A percentile compares a stretch with the other conserved stretches of the same genome.
These are phyloP conservation scores for Lachancea nothofagi DNA, from an alignment of 805 yeast species.

Conservation along the genomic window DNA sequence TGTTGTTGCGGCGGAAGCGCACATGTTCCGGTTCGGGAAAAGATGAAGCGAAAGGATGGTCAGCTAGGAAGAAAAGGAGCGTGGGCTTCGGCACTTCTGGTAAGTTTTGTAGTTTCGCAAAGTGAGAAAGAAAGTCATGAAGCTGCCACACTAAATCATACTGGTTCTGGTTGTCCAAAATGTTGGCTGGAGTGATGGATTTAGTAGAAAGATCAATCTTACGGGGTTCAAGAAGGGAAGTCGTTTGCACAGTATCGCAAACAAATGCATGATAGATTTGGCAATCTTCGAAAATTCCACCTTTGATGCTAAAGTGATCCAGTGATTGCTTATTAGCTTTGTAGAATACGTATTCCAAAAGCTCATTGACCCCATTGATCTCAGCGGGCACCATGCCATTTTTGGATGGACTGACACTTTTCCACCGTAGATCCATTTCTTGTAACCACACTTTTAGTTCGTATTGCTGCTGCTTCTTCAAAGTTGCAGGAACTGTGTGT, in stretches of 20 bases:
- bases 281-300: constrained; percentile 28
- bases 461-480: constrained; percentile 23
- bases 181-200: constrained; percentile 23
- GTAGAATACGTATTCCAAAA: constrained; percentile 24
- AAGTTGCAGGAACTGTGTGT: constrained; percentile 23
- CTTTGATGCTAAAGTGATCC: constrained; percentile 18
- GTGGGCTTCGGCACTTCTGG: constrained; percentile 18
- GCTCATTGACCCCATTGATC: constrained; percentile 19
- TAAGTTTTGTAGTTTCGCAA: constrained; percentile 31
- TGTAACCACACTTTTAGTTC: constrained; percentile 26
- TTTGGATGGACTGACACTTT: constrained; percentile 5
- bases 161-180: constrained; percentile 30
- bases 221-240: constrained; percentile 20
- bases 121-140: constrained; percentile 36
- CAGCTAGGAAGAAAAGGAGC: constrained; percentile 5
- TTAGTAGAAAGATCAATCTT: constrained; percentile 16
- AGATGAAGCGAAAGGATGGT: constrained; percentile 16
- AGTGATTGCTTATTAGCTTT: constrained; percentile 20
- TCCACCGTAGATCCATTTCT: constrained; percentile 29
- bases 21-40: constrained; percentile 14
- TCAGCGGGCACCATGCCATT: constrained; percentile 18
- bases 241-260: constrained; percentile 24
- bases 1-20: constrained; percentile 22
- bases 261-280: constrained; percentile 25
- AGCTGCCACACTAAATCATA: constrained; percentile 40